phyloP scores from a whole-genome alignment of 1,139 yeast species.

The Saccharomycopsis phalli region DNA sequence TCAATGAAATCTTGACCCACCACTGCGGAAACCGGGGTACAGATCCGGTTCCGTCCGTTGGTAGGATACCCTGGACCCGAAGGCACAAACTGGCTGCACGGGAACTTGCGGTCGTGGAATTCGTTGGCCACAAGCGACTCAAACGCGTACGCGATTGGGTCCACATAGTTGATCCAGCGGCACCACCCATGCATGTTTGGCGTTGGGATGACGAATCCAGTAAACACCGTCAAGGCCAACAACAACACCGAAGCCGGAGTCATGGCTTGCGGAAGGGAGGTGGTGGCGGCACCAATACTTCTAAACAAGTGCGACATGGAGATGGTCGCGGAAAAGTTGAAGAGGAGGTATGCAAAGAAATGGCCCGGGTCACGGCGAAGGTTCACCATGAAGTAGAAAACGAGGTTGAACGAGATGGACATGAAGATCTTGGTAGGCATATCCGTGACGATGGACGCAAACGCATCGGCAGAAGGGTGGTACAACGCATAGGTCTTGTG shows the following conservation, averaged over 20 bases:
- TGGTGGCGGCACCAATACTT: conserved; percentile 47
- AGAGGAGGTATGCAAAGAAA: conserved; percentile 48
- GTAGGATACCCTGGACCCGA: conserved; percentile 38
- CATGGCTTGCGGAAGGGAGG: conserved; percentile 49
- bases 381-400: conserved; percentile 51
- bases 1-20: conserved; percentile 46
- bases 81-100: conserved; percentile 45
- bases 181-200: conserved; percentile 58
- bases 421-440: conserved; percentile 47
- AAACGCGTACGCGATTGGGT: conserved; percentile 54
- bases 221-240: conserved; percentile 44
- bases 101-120: conserved; percentile 35
- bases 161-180: conserved; percentile 55
- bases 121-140: conserved; percentile 56
- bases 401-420: conserved; percentile 42
- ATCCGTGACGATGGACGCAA: conserved; percentile 51
- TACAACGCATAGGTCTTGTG: conserved; percentile 59
- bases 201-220: conserved; percentile 60
- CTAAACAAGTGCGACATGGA: conserved; percentile 57
- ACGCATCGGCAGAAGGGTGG: conserved; percentile 61
- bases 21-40: conserved; percentile 54
- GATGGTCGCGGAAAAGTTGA: conserved; percentile 39
- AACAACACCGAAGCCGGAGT: conserved; percentile 50
- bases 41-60: conserved; percentile 38
- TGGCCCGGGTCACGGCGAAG: conserved; percentile 48